Percentiles rank a stretch among this genome's conserved stretches.
Evolutionary conservation across 805 yeast genomes (phyloP).

Genomic region (Metschnikowia lunata): DNA sequence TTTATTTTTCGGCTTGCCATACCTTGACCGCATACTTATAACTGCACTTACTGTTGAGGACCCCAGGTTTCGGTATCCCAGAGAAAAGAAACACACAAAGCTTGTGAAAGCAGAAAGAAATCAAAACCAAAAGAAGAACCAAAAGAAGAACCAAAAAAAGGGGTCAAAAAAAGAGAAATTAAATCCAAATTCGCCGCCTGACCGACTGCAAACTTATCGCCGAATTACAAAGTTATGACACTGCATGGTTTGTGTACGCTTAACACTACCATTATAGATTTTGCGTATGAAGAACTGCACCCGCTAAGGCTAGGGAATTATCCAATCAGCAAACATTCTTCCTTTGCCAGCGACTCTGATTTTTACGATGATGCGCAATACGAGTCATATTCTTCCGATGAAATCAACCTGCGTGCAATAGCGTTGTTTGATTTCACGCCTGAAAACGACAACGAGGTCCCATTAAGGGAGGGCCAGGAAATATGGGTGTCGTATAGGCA

Average conservation of each 20-base stretch:
- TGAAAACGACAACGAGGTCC: conserved; percentile 90
- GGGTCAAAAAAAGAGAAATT: too few species aligned
- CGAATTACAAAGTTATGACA: not conserved
- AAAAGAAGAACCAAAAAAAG: too few species aligned
- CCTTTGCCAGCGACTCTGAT: conserved; percentile 7
- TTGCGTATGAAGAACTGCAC: conserved; percentile 67
- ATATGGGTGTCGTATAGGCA: conserved; percentile 86
- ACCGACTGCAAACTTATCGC: too few species aligned
- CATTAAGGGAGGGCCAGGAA: conserved; percentile 71
- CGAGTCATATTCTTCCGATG: conserved; percentile 22
- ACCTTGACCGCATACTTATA: too few species aligned
- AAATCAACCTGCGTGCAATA: conserved; percentile 57
- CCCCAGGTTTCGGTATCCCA: too few species aligned
- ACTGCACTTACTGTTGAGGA: too few species aligned
- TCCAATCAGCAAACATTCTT: conserved; percentile 10
- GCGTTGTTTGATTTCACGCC: conserved; percentile 89
- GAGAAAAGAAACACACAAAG: too few species aligned
- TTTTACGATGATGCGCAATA: conserved; percentile 9
- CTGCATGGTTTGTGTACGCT: conserved; percentile 21
- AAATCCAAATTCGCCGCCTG: too few species aligned
- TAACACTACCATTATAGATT: conserved; percentile 63
- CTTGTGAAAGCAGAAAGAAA: too few species aligned
- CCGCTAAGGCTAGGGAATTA: conserved; percentile 64
- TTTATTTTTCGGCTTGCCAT: too few species aligned
- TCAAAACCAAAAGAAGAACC: too few species aligned